These are phyloP conservation scores for Zasmidium citrigriseum DNA, from an alignment of 2,329 filamentous ascomycete genomes.

Conservation along the genomic window DNA sequence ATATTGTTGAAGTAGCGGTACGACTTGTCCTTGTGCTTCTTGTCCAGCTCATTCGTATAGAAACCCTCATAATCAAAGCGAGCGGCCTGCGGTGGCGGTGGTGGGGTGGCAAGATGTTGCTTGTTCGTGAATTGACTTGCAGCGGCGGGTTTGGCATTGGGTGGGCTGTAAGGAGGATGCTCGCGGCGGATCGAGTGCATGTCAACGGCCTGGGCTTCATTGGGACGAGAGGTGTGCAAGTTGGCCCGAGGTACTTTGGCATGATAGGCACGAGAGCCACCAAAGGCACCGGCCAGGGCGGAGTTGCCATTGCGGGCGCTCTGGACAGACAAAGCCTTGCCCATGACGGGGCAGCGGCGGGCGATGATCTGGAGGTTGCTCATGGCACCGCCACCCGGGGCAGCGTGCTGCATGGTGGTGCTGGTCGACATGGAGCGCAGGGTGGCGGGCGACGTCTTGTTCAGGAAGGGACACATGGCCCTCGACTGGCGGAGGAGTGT, in stretches of 20 bases:
- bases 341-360: constrained; percentile 97
- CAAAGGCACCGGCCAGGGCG: constrained; percentile 51
- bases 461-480: constrained; percentile 95
- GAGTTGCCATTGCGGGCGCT: constrained; percentile 51
- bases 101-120: constrained; percentile 43
- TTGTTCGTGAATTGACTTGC: constrained; percentile 27
- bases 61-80: constrained; percentile 92
- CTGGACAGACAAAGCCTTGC: constrained; percentile 86
- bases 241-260: constrained; percentile 63
- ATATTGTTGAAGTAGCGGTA: constrained; percentile 99
- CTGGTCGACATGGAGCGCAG: constrained; percentile 85
- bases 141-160: constrained; percentile 11
- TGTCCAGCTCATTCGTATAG: constrained; percentile 85
- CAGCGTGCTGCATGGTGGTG: constrained; percentile 64
- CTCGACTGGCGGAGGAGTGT: constrained; percentile 91
- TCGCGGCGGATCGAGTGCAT: constrained; percentile 35
- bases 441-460: constrained; percentile 87
- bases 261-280: constrained; percentile 51
- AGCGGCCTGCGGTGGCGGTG: constrained; percentile 49
- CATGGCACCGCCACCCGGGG: constrained; percentile 79
- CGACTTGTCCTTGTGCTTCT: constrained; percentile 99
- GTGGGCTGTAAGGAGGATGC: constrained; percentile 24
- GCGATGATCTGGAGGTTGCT: constrained; percentile 94
- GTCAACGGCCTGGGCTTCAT: constrained; percentile 78
- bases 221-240: constrained; percentile 76